Conservation (phyloP, 2,329 filamentous ascomycete genomes). For the Fusarium subglutinans region DNA sequence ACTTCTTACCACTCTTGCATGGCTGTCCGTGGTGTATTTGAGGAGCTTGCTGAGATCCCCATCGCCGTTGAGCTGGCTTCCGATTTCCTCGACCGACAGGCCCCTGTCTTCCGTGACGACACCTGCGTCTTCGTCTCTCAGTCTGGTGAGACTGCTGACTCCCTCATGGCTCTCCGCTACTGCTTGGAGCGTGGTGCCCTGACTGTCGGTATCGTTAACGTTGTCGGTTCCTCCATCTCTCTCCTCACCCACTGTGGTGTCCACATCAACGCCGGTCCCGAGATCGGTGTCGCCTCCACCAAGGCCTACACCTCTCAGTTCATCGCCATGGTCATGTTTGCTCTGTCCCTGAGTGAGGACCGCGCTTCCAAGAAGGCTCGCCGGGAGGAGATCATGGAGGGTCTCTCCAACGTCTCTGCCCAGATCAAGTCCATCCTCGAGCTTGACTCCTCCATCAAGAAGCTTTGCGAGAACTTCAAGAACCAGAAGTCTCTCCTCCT, state of each 20-base stretch:
- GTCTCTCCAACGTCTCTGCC: constrained; percentile 83
- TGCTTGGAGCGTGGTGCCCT: constrained; percentile 96
- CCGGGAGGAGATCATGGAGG: constrained; percentile 95
- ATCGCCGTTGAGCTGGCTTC: constrained; percentile 97
- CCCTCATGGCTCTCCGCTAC: constrained; percentile 95
- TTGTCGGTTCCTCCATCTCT: constrained; percentile 97
- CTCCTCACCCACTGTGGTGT: constrained; percentile 99
- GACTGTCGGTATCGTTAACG: constrained; percentile 98
- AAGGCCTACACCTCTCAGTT: constrained; percentile 99
- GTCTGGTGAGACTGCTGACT: constrained; percentile 98
- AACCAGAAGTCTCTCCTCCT: constrained; percentile 96
- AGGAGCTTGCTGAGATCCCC: constrained; percentile 97
- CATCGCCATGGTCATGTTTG: constrained; percentile 99
- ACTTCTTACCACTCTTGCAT: constrained; percentile 99
- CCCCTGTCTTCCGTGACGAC: constrained; percentile 98
- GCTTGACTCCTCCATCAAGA: constrained; percentile 93
- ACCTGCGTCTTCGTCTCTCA: constrained; percentile 99
- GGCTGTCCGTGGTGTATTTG: constrained; percentile 97
- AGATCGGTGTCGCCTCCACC: constrained; percentile 98
- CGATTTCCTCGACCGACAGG: constrained; percentile 96
- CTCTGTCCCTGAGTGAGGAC: constrained; percentile 94
- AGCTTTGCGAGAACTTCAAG: constrained; percentile 93
- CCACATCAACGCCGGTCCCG: constrained; percentile 97
- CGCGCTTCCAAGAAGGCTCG: constrained; percentile 92
- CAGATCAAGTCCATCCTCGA: constrained; percentile 94